Percentiles rank a stretch among this genome's conserved stretches.
phyloP scores from a whole-genome alignment of 1,139 yeast species.

The Yamadazyma sp. region DNA sequence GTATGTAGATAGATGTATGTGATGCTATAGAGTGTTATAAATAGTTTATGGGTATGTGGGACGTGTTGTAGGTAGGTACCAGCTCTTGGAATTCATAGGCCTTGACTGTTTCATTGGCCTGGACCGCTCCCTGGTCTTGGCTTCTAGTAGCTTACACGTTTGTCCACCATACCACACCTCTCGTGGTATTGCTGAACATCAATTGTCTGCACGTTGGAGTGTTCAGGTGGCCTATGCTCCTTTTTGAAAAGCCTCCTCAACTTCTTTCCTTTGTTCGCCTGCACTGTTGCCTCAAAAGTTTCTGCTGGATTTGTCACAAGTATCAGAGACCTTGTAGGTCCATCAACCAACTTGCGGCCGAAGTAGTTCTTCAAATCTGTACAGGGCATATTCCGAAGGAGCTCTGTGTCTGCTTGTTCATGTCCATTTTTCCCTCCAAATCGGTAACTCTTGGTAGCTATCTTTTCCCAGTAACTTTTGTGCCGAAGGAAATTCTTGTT shows the following conservation, averaged over 20 bases:
- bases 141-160: too few relatives aligned
- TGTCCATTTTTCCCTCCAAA: conserved; percentile 33
- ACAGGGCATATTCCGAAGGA: conserved; percentile 25
- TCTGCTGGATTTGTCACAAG: conserved; percentile 7
- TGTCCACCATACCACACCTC: neutral
- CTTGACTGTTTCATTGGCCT: too few relatives aligned
- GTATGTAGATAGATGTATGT: conserved; percentile 1
- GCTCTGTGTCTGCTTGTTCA: conserved; percentile 31
- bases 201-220: neutral
- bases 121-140: too few relatives aligned
- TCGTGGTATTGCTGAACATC: neutral
- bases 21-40: too few relatives aligned
- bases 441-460: conserved; percentile 39
- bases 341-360: neutral
- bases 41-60: too few relatives aligned
- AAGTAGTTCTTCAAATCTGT: conserved; percentile 33
- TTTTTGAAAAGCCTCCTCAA: neutral
- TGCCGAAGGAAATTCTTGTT: conserved; percentile 38
- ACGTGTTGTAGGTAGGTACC: too few relatives aligned
- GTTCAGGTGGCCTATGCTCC: neutral
- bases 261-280: neutral
- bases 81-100: too few relatives aligned
- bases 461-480: conserved; percentile 48
- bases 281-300: too few relatives aligned
- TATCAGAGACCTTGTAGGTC: conserved; percentile 29